Base-by-base conservation (phyloP, 495 filamentous ascomycete species). In the Neurospora terricola region DNA sequence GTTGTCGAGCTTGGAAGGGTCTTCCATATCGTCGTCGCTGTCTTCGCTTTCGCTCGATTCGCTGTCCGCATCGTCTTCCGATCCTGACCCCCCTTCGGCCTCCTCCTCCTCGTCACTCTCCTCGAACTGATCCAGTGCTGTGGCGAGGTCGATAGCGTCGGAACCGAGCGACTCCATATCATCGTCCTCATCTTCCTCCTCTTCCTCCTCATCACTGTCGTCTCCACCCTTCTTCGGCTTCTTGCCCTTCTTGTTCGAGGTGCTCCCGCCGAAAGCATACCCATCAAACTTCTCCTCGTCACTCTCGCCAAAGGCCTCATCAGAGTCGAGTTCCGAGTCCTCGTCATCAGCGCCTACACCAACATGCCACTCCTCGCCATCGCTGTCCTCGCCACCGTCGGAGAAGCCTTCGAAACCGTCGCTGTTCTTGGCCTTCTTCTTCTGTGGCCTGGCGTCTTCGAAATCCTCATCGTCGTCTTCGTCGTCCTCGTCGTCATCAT, bases 291-390 rank as follows among this genome's bases (percentile, higher is more conserved):
- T 84, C 77, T 97, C 93, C 80, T 94, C 90, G 77, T 97, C 93
- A 75, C 92, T 94, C 73, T 91, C 91, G 10, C 94, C 95, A 85
- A 98, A 91, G 39, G 95, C 95, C 78, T 97, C 95, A 73, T 98
- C 95, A 75, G 91, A 94, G 79, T 98, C 94, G 69, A 98, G 83
- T 73, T 96, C 94, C 38, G 88, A 91, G 73, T 95, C 93, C 70
- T 96, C 88, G 72, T 93, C 91, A 72, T 86, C 92, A 69, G 87
- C 89, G 21, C 90, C 90, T 73, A 92, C 86, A 69, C 93, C 81
- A 43, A 96, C 79, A 75, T 86, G 91, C 96, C 96, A 99, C 76
- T 92, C 87, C 80, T 96, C 91, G 23, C 94, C 94, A 74, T 97
- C 93, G 71, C 91, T 93, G 77, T 98, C 95, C 73, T 87, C 87